Conservation (phyloP, 2,329 filamentous ascomycete genomes). For the Pseudovirgaria hyperparasitica region DNA sequence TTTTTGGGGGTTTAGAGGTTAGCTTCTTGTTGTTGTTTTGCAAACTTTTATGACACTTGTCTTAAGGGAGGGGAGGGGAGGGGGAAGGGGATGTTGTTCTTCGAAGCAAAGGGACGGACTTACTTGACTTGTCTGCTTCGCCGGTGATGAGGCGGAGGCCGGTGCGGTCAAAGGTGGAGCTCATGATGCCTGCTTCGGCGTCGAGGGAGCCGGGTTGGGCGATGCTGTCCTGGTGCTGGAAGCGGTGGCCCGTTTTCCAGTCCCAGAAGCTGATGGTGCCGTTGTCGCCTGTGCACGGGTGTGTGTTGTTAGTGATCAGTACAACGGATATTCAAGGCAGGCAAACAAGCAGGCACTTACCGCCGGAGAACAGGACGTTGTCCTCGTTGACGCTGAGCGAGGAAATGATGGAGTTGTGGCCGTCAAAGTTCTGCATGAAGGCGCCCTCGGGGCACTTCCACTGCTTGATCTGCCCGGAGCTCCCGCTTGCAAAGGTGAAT, state of each 20-base stretch:
- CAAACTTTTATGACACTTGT: too few species aligned
- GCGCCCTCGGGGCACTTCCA: slow-evolving; percentile 98
- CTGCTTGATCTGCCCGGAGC: slow-evolving; percentile 91
- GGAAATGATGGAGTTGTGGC: slow-evolving; percentile 94
- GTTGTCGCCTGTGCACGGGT: too few species aligned
- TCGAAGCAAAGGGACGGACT: slow-evolving; percentile 1
- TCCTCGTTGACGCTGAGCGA: slow-evolving; percentile 86
- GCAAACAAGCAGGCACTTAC: slow-evolving; percentile 10
- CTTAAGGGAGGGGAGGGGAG: too few species aligned
- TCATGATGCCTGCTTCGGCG: slow-evolving; percentile 90
- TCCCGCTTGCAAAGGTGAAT: slow-evolving; percentile 91
- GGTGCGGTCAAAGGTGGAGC: slow-evolving; percentile 80
- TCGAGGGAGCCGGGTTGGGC: slow-evolving; percentile 91
- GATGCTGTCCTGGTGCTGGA: slow-evolving; percentile 79
- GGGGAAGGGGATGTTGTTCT: too few species aligned
- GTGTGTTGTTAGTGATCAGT: background rate
- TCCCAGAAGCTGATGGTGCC: slow-evolving; percentile 98
- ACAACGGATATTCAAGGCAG: background rate
- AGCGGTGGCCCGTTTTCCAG: slow-evolving; percentile 92
- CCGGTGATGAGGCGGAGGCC: slow-evolving; percentile 84
- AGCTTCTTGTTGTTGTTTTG: too few species aligned
- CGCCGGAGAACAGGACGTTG: slow-evolving; percentile 88
- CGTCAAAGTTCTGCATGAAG: slow-evolving; percentile 98
- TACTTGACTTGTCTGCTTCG: slow-evolving; percentile 84
- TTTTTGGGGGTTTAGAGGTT: too few species aligned